phyloP scores from a whole-genome alignment of 768 basidiomycete genomes.

The Termitomyces bulborhizus region DNA sequence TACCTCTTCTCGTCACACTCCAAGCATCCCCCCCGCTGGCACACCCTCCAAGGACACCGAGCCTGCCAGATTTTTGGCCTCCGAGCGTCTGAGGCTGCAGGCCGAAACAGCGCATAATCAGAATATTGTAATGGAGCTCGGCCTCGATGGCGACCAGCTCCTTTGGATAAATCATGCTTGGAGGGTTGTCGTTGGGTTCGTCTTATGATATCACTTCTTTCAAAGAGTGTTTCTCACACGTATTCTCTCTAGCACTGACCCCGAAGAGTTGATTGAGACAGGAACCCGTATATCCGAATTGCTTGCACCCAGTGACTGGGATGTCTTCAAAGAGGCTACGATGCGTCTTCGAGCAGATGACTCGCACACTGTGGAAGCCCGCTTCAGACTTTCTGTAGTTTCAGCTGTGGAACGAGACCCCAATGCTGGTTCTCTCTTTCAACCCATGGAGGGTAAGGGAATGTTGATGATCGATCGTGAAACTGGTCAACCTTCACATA shows the following conservation, averaged over 20 bases:
- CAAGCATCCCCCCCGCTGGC: constrained; percentile 27
- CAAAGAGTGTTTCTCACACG: not conserved
- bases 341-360: constrained; percentile 84
- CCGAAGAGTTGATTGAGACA: constrained; percentile 68
- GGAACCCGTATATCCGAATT: constrained; percentile 78
- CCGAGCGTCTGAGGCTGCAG: constrained; percentile 81
- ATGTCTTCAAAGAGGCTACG: constrained; percentile 83
- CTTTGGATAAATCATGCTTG: constrained; percentile 97
- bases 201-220: not conserved
- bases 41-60: constrained; percentile 55
- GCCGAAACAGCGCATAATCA: constrained; percentile 95
- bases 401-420: constrained; percentile 55
- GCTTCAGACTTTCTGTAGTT: constrained; percentile 80
- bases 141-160: constrained; percentile 89
- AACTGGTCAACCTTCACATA: constrained; percentile 83
- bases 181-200: constrained; percentile 86
- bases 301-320: constrained; percentile 72
- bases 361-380: constrained; percentile 88
- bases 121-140: constrained; percentile 93
- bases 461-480: constrained; percentile 97
- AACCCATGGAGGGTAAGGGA: constrained; percentile 94
- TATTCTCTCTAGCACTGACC: constrained; percentile 59
- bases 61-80: constrained; percentile 79
- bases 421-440: constrained; percentile 50
- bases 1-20: constrained; percentile 22